Evolutionary conservation across 2,329 filamentous ascomycete species (phyloP).

Genomic region (Colletotrichum aenigma): DNA sequence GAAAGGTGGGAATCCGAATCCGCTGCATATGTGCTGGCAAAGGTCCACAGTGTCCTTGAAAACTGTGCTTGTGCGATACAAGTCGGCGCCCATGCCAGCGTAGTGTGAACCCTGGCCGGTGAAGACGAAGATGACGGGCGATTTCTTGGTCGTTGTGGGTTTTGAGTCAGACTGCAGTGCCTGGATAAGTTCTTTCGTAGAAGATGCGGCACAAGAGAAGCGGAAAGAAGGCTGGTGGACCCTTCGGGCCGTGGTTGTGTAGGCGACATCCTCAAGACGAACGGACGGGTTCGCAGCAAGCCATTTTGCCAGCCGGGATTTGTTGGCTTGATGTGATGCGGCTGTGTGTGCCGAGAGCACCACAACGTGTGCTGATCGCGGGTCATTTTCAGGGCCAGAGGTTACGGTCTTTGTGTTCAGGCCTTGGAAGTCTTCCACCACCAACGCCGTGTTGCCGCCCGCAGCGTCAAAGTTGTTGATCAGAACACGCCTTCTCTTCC

Average conservation of each 20-base stretch:
- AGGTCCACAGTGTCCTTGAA: constrained; percentile 34
- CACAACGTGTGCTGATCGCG: not conserved
- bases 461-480: constrained; percentile 42
- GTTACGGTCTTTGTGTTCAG: no score
- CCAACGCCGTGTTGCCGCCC: constrained; percentile 27
- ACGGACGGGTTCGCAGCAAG: not conserved
- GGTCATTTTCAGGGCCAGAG: not conserved
- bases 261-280: not conserved
- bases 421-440: constrained; percentile 19
- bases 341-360: not conserved
- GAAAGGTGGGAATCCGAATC: constrained; percentile 41
- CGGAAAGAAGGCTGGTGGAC: not conserved
- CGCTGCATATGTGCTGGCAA: constrained; percentile 32
- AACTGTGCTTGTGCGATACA: constrained; percentile 26
- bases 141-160: not conserved
- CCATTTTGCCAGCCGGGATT: not conserved
- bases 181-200: not conserved
- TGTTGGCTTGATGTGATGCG: not conserved
- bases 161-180: not conserved
- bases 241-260: not conserved
- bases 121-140: constrained; percentile 40
- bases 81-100: constrained; percentile 33
- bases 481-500: constrained; percentile 25
- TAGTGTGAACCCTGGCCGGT: constrained; percentile 38
- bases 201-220: not conserved